Base-by-base conservation (phyloP, 2,329 filamentous ascomycete genomes). In the Pseudophaeomoniella oleicola region DNA sequence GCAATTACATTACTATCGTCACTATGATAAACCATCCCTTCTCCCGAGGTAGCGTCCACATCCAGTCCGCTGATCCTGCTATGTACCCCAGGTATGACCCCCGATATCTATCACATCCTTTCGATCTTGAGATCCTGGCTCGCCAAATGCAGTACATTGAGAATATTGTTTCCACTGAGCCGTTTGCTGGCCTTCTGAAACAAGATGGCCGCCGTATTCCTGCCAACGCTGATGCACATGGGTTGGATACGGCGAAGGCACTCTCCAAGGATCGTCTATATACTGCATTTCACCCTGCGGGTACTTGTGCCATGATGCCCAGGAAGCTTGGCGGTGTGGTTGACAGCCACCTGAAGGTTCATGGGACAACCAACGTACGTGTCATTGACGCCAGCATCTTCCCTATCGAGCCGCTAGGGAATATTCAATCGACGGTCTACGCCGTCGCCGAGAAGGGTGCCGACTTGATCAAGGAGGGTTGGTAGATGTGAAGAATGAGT, bases 401-500 rank as follows among this genome's bases (percentile, higher is more conserved):
- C 32, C 47, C 54, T 1, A 49, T 50, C 18, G 46, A 54, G 29
- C 44, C 51, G 9, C 46, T 44, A n/a, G 51, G 53, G 6, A 54
- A 55, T 39, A 49, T 52, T 30, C 33, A 47, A 6, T 43, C 42
- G 13, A 51, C 43, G 15, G 53, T 57, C 4, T 57, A 56, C 37
- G 52, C 51, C 16, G 37, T 56, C 22, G 54, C 49, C 4, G 54
- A 57, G 46, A 53, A 49, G 38, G 52, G 49, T n/a, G 49, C 51
- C 13, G 54, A 56, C 40, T 16, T 57, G 37, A 51, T 57, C 39
- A 52, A 49, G 34, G 45, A 46, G 29, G 52, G n/a, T n/a, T n/a
- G n/a, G n/a, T n/a, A n/a, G n/a, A n/a, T n/a, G n/a, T n/a, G n/a
- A n/a, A n/a, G n/a, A n/a, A n/a, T n/a, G n/a, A n/a, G n/a, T n/a